phyloP scores from a whole-genome alignment of 2,329 filamentous ascomycete genomes.

The Cladosporium cucumerinum region DNA sequence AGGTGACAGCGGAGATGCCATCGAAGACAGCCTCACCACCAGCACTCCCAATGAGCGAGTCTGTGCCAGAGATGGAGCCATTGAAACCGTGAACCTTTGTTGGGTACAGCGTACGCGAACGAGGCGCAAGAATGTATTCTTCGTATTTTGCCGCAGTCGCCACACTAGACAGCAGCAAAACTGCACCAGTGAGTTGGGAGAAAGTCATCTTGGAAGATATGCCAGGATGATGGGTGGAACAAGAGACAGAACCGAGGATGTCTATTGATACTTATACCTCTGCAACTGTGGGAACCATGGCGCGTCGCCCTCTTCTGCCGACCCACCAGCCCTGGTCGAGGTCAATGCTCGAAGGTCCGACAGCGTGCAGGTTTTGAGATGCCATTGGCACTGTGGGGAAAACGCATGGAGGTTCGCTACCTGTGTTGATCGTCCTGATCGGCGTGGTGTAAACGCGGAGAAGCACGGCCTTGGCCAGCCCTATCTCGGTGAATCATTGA shows the following conservation, averaged over 20 bases:
- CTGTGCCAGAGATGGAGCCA: constrained; percentile 38
- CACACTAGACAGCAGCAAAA: not conserved
- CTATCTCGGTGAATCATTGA: constrained; percentile 10
- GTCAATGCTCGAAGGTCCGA: not conserved
- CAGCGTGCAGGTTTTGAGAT: not conserved
- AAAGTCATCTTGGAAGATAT: not conserved
- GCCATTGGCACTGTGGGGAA: not conserved
- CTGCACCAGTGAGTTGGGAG: not conserved
- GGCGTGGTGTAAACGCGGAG: constrained; percentile 5
- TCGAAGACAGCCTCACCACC: constrained; percentile 36
- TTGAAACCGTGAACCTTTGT: constrained; percentile 40
- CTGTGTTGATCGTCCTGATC: not conserved
- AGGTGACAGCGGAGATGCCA: constrained; percentile 38
- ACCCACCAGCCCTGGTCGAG: not conserved
- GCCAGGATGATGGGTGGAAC: not conserved
- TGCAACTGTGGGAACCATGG: not conserved
- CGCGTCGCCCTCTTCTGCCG: not conserved
- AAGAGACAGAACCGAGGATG: not conserved
- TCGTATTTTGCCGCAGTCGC: constrained; percentile 32
- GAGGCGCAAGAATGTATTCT: constrained; percentile 42
- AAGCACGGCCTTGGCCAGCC: not conserved
- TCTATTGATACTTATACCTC: not conserved
- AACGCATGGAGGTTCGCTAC: not conserved
- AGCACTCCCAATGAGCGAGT: constrained; percentile 31
- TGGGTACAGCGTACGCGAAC: constrained; percentile 37